These are phyloP conservation scores for Panus rudis DNA, from an alignment of 768 basidiomycete genomes.

Conservation along the genomic window DNA sequence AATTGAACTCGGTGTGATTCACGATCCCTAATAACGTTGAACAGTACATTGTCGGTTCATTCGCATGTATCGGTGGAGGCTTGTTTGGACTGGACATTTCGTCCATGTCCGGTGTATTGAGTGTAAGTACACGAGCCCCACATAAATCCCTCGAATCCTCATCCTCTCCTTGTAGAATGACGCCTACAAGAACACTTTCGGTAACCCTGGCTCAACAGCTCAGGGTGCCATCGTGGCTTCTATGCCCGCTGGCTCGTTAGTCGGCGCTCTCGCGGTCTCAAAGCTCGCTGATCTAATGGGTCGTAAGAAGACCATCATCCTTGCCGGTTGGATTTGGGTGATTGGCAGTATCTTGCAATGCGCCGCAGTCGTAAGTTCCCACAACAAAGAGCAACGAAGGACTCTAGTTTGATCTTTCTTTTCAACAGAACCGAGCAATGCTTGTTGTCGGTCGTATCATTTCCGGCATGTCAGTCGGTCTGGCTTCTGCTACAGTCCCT, in stretches of 20 bases:
- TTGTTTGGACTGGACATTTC: conserved; percentile 79
- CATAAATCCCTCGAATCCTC: background rate
- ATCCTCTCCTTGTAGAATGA: conserved; percentile 20
- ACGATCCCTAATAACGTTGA: background rate
- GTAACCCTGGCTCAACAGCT: conserved; percentile 40
- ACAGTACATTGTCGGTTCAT: conserved; percentile 74
- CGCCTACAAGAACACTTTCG: conserved; percentile 26
- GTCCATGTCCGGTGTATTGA: conserved; percentile 74
- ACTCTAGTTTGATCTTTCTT: background rate
- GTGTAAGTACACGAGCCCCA: conserved; percentile 27
- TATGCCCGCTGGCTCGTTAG: conserved; percentile 70
- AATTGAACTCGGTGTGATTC: background rate
- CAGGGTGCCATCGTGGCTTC: conserved; percentile 74
- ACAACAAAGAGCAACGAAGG: background rate
- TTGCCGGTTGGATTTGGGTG: conserved; percentile 66
- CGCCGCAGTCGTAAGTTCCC: conserved; percentile 37
- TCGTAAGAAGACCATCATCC: conserved; percentile 58
- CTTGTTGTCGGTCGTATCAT: conserved; percentile 50
- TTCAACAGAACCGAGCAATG: conserved; percentile 61
- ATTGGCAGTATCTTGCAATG: conserved; percentile 69
- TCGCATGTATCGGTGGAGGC: conserved; percentile 76
- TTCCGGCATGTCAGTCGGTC: conserved; percentile 60
- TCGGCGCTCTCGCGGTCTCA: conserved; percentile 58
- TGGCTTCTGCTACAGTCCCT: conserved; percentile 60
- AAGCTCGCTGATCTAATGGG: conserved; percentile 59